Evolutionary conservation across 495 filamentous ascomycete genomes (phyloP), one percentile per base, ranked within the genome.

Genomic region (Aspergillus cavernicola): DNA sequence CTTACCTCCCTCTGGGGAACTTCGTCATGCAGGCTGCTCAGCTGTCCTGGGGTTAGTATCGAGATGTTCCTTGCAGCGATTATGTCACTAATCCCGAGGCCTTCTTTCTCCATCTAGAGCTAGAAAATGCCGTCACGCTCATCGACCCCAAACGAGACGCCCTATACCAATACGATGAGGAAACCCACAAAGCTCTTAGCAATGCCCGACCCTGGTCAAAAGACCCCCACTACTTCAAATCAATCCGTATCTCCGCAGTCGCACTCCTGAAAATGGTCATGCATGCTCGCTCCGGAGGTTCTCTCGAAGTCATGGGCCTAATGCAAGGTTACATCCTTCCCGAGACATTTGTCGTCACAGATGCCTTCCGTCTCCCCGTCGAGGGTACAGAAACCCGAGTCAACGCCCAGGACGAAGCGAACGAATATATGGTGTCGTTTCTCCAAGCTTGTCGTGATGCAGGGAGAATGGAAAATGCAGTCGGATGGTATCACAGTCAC

Each of bases 231-330:
- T 84, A 97, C 77, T 99, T 96, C 83, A 91, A 93, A 66, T 77
- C 85, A 32, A 88, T 97, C 20, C 90, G 92, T 58, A 92, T 99
- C 69, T 92, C 89, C 35, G 89, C 95, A 33, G 84, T 95, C 19
- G 95, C 95, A 5, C 82, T 99, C 11, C 79, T 97, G 57, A 99
- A 99, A 73, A 99, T 99, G 95, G 90, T 95, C 52, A 97, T 96
- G 90, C 95, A 99, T 67, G 95, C 95, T 1, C 87, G 95, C 18
- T 89, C 88, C 0, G 95, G 95, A 43, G 92, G 93, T 15, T 83
- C 84, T 2, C 78, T 97, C 51, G 95, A 99, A 70, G 80, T 99
- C 38, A 99, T 99, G 95, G 95, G 95, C 40, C 70, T 99, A 60
- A 97, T 99, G 95, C 90, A 96, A 71, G 95, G 95, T 33, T 93